Conservation (phyloP, 805 yeast genomes). For the Wickerhamomyces sydowiorum region DNA sequence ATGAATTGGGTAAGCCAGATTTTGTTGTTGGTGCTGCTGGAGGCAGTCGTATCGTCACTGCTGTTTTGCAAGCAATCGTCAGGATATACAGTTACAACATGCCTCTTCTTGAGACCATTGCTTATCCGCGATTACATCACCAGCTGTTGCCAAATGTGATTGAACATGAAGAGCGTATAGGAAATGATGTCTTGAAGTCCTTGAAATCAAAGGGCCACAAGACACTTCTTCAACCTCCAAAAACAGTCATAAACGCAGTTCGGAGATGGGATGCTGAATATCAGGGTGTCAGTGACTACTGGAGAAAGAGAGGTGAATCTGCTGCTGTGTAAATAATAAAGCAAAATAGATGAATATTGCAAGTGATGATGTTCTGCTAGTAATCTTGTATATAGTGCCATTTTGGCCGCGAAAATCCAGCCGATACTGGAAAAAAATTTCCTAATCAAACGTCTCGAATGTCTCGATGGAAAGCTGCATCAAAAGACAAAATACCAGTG, state of each 20-base stretch:
- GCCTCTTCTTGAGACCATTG: constrained; percentile 60
- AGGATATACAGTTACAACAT: constrained; percentile 54
- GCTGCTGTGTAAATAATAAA: constrained; percentile 30
- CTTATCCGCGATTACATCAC: constrained; percentile 84
- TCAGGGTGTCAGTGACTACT: constrained; percentile 81
- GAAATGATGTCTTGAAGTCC: constrained; percentile 30
- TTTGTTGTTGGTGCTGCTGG: constrained; percentile 90
- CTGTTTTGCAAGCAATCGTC: constrained; percentile 75
- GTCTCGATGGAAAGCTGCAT: too few species aligned
- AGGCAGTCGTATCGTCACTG: constrained; percentile 80
- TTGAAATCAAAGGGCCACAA: constrained; percentile 45
- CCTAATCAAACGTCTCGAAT: too few species aligned
- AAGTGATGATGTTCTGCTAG: neutral
- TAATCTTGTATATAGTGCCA: too few species aligned
- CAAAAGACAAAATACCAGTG: neutral
- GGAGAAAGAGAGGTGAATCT: constrained; percentile 81
- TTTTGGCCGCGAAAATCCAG: too few species aligned
- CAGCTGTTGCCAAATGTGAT: constrained; percentile 74
- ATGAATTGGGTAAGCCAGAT: constrained; percentile 45
- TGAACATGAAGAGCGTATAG: constrained; percentile 53
- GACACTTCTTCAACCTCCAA: constrained; percentile 35
- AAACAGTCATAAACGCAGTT: constrained; percentile 57
- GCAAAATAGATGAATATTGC: neutral
- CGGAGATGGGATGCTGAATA: constrained; percentile 29
- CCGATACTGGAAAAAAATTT: too few species aligned